Base-by-base conservation (phyloP, 352 stramenopile genomes). In the Phytophthora uliginosa region DNA sequence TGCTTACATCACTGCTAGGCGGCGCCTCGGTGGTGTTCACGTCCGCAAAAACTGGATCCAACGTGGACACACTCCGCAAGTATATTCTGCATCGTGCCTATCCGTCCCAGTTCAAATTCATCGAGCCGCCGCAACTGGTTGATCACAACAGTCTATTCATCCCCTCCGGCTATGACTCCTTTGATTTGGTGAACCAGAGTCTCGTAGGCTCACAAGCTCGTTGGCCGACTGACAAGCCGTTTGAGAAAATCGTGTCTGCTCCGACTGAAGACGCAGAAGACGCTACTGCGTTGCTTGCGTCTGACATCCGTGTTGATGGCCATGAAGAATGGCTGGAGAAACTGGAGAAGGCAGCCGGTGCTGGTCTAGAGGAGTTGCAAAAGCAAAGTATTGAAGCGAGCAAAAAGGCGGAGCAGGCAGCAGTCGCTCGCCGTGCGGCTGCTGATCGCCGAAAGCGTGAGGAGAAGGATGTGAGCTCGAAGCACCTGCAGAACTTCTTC, bases 401-500 rank as follows among this genome's bases (percentile, higher is more conserved):
- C 76, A 93, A 94, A 64, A 93, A 91, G 55, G 77, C 85, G 0
- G 87, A 96, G 54, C 86, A 89, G 5, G 85, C 87, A 18, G 84
- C 86, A 13, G 79, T 85, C 8, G 85, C 88, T 31, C 85, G 88
- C 15, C 89, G 89, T n/a, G 77, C 79, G 4, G 86, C 87, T 2
- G 82, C 84, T 13, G 89, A 96, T 74, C 85, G 86, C 13, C 79
- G 88, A 50, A 96, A 94, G 66, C 81, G 85, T 20, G 86, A 95
- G 60, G 86, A 95, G 55, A 93, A 92, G 76, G 88, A 95, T 55
- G 88, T 96, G 56, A 95, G 82, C 75, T 94, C 89, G 33, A 96
- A 92, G 20, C 89, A 96, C 63, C 60, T 96, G 66, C 84, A 90
- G 33, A 96, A 94, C 66, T 96, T 96, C 70, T 96, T 96, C 68